Evolutionary conservation across 2,329 filamentous ascomycete species (phyloP), one percentile per base, ranked within the genome.

Genomic region (Paracoccidioides brasiliensis): DNA sequence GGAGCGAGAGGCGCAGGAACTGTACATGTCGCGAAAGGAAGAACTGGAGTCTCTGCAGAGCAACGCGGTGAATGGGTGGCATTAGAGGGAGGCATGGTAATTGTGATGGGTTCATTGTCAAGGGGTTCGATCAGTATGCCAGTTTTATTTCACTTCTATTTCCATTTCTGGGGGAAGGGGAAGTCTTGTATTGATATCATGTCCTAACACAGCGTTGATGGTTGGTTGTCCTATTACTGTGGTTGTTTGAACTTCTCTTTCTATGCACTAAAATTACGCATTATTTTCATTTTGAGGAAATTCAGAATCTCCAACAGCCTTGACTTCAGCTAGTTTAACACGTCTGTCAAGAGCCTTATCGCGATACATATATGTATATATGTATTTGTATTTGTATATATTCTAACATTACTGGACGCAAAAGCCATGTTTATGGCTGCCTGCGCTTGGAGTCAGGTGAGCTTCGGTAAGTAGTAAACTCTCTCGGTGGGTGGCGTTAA

Each of bases 1-100:
- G 59, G 91, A 97, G 74, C 79, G 90, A 57, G 89, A 96, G 72
- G 90, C 89, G 5, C 93, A 98, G 72, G 90, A 96, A 60, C 69
- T 85, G 64, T 98, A 93, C 68, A 80, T 87, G 63, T 75, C 74
- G 60, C 80, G 83, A 57, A 88, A 80, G 71, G 88, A 90, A 49
- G 93, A 97, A 75, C 70, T 96, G 61, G 81, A 84, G 50, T 74
- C 72, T 54, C 72, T 95, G 62, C 65, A 62, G 15, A 64, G 60
- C 9, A 64, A 61, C 1, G 63, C 58, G 38, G 66, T 70, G 33
- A 72, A 73, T 63, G 70, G 70, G 14, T 71, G 68, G 68, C 65
- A 70, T 61, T 71, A 43, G 40, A 33, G 12, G 52, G 14, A 48
- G 30, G 22, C 3, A 50, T 38, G 33, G 22, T 9, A 9, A 50